Evolutionary conservation across 176 grass and related monocot species (phyloP).

Genomic region (Aegilops speltoides): DNA sequence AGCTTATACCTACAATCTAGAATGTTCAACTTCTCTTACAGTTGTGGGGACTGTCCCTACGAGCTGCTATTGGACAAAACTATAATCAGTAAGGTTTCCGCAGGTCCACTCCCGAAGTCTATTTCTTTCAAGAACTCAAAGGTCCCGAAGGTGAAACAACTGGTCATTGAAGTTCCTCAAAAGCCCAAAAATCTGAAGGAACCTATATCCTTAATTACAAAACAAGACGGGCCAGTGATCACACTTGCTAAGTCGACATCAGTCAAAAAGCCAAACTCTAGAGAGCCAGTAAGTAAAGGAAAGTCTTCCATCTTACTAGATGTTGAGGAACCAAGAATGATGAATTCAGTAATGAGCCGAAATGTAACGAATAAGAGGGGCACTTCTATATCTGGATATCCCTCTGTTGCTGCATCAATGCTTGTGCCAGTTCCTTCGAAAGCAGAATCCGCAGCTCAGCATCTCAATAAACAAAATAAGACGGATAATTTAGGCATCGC

Average conservation of each 20-base stretch:
- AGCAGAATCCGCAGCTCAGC: slow-evolving; percentile 39
- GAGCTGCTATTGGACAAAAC: neutral
- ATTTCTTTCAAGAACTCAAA: slow-evolving; percentile 87
- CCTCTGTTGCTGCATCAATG: slow-evolving; percentile 35
- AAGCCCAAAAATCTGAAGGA: slow-evolving; percentile 57
- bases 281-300: slow-evolving; percentile 38
- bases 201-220: slow-evolving; percentile 40
- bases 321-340: slow-evolving; percentile 49
- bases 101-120: slow-evolving; percentile 70
- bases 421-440: slow-evolving; percentile 44
- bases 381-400: slow-evolving; percentile 52
- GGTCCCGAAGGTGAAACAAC: slow-evolving; percentile 88
- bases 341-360: slow-evolving; percentile 35
- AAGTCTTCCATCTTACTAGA: slow-evolving; percentile 37
- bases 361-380: slow-evolving; percentile 43
- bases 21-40: slow-evolving; percentile 11
- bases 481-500: slow-evolving; percentile 25
- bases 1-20: slow-evolving; percentile 8
- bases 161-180: slow-evolving; percentile 64
- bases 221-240: slow-evolving; percentile 43
- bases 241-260: slow-evolving; percentile 57
- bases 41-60: neutral
- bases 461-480: slow-evolving; percentile 35
- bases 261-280: slow-evolving; percentile 63
- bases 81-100: slow-evolving; percentile 18